Evolutionary conservation across 129 eudicot species (phyloP), one percentile per base, ranked within the genome.

Genomic region (Centella asiatica): DNA sequence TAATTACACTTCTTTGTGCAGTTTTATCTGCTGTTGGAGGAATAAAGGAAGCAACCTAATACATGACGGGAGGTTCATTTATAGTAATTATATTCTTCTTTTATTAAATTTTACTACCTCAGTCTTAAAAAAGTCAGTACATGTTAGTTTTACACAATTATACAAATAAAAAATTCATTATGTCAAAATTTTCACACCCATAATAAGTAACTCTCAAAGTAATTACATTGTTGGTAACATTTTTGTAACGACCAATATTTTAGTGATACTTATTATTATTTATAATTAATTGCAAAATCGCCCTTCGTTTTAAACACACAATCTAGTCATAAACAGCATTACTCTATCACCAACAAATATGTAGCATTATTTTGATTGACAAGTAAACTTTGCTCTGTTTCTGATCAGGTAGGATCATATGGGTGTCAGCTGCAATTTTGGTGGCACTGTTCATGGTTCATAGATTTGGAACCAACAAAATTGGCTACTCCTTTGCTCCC

Each of bases 11-110:
- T 4, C 55, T 34, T 42, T 5, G 24, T 0, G 13, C 57, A 83
- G 94, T 88, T 25, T 65, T 88, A 29, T 88, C 94, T 2, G 96
- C 96, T 0, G 88, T 83, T 11, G 80, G 89, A 8, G 96, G 94
- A 32, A 68, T 88, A 15, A 86, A 83, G 65, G 74, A 69, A 74
- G 94, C 89, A 62, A 64, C 88, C 0, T 17, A 57, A 36, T 5
- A 69, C 22, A 78, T 84, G 75, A 78, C 84, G 0, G 82, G 84
- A 74, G 94, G 94, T 84, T 51, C 31, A 10, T 8, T 1, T 28
- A 24, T 11, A 19, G 20, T 6, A 26, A 19, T 10, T 13, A 13
- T 23, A 52, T 14, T 24, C 42, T 14, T 31, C 34, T 24, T 19
- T 14, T 13, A 40, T n/a, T 48, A 25, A 48, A 15, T 47, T 47